Evolutionary conservation across 495 filamentous ascomycete genomes (phyloP), one percentile per base, ranked within the genome.

Genomic region (Rostrohypoxylon terebratum): DNA sequence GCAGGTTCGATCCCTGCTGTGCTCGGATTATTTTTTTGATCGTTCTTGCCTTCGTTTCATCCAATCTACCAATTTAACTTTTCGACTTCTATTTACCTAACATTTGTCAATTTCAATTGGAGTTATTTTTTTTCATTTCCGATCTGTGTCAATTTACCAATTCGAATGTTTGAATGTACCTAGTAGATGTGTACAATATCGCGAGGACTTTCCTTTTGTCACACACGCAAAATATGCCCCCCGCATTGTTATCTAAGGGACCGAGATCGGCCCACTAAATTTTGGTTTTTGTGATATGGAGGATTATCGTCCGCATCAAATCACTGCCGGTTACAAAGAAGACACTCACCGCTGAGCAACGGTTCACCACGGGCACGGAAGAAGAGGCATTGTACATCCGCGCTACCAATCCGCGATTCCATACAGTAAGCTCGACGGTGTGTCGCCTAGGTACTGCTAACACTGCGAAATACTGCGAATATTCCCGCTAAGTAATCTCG

Each of bases 1-100:
- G 70, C 70, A 73, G 70, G 70, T 73, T 73, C 70, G 70, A 73
- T 73, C 70, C 70, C 70, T 73, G 70, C 70, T 69, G 70, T 73
- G 70, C 70, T 73, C 70, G 70, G 70, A 23, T 69, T 44, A 8
- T 42, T 31, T 64, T 60, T 63, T 54, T 10, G n/a, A n/a, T 34
- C 16, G 10, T 34, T 53, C 13, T 45, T 51, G 60, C 48, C 40
- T 31, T 16, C 38, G n/a, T 55, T n/a, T 16, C 13, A 14, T 54
- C 28, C 14, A 21, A n/a, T 4, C 13, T 16, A 55, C 13, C 50
- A 54, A 33, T 23, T 54, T 20, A 25, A 10, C 11, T 38, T 10
- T 38, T 38, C 11, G 9, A 40, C 4, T 3, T 34, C 8, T 34
- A 8, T 8, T 34, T 34, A 34, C 33, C 36, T 38, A 38, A 10